phyloP scores from a whole-genome alignment of 768 basidiomycete species.

The Boletus rubescentipes region DNA sequence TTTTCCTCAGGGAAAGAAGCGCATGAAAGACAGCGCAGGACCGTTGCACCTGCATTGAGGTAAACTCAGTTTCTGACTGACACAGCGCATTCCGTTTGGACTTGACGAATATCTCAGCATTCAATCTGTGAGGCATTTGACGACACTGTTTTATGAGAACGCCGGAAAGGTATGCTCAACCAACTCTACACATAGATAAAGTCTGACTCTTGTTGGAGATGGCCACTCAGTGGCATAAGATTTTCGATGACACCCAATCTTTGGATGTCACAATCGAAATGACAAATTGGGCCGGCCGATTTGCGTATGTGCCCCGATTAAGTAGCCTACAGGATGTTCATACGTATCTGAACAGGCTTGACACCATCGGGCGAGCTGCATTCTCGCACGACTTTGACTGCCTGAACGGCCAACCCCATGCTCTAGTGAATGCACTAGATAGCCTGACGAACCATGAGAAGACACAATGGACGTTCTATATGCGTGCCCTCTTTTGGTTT shows the following conservation, averaged over 20 bases:
- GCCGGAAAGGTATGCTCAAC: constrained; percentile 37
- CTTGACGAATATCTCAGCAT: constrained; percentile 32
- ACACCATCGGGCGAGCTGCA: constrained; percentile 59
- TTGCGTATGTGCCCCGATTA: constrained; percentile 47
- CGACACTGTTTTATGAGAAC: constrained; percentile 54
- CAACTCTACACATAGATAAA: background rate
- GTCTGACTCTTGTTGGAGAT: constrained; percentile 29
- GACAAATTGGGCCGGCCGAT: constrained; percentile 59
- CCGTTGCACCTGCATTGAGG: constrained; percentile 59
- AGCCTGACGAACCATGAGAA: constrained; percentile 62
- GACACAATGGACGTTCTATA: constrained; percentile 57
- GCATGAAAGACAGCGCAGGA: constrained; percentile 54
- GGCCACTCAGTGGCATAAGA: constrained; percentile 48
- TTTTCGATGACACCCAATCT: constrained; percentile 41
- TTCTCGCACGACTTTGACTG: constrained; percentile 63
- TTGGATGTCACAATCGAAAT: constrained; percentile 51
- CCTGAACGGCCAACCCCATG: constrained; percentile 48
- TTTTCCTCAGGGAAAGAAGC: constrained; percentile 46
- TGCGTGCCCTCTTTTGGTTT: constrained; percentile 62
- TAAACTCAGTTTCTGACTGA: constrained; percentile 21
- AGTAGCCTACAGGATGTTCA: background rate
- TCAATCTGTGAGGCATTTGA: constrained; percentile 53
- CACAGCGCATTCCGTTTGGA: background rate
- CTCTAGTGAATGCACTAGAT: constrained; percentile 53
- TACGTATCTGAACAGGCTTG: constrained; percentile 39